These are phyloP conservation scores for Nigrospora osmanthi DNA, from an alignment of 2,329 filamentous ascomycete species.

Conservation along the genomic window DNA sequence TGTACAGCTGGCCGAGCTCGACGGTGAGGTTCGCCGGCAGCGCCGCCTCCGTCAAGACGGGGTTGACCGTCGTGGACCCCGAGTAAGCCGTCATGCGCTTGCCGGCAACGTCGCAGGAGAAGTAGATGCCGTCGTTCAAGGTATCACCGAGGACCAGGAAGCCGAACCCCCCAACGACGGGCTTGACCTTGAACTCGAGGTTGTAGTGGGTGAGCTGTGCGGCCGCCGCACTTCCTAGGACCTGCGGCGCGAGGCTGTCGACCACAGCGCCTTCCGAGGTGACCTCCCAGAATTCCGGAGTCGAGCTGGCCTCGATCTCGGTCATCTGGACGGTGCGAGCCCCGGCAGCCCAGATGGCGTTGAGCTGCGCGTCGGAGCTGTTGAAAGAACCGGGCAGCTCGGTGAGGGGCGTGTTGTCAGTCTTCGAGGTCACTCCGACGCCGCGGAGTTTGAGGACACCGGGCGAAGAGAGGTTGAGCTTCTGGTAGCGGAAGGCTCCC, in stretches of 20 bases:
- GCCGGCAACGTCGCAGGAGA: conserved; percentile 13
- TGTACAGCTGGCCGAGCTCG: conserved; percentile 4
- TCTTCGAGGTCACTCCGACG: conserved; percentile 17
- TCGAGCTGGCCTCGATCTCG: conserved; percentile 16
- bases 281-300: conserved; percentile 18
- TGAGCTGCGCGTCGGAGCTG: conserved; percentile 18
- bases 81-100: conserved; percentile 7
- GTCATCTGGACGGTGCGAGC: conserved; percentile 22
- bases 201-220: conserved; percentile 13
- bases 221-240: conserved; percentile 7
- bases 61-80: conserved; percentile 5
- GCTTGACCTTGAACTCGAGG: conserved; percentile 18
- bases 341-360: conserved; percentile 19
- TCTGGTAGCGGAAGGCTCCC: conserved; percentile 27
- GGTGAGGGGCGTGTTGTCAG: conserved; percentile 12
- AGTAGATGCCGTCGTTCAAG: conserved; percentile 19
- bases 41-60: not conserved
- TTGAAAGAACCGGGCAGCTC: conserved; percentile 19
- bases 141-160: conserved; percentile 21
- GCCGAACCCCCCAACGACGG: conserved; percentile 17
- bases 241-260: conserved; percentile 18
- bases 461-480: conserved; percentile 22
- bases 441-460: conserved; percentile 16
- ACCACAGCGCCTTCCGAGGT: conserved; percentile 17
- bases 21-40: conserved; percentile 2